Base-by-base conservation (phyloP, 805 yeast species). In the Nakazawaea peltata region DNA sequence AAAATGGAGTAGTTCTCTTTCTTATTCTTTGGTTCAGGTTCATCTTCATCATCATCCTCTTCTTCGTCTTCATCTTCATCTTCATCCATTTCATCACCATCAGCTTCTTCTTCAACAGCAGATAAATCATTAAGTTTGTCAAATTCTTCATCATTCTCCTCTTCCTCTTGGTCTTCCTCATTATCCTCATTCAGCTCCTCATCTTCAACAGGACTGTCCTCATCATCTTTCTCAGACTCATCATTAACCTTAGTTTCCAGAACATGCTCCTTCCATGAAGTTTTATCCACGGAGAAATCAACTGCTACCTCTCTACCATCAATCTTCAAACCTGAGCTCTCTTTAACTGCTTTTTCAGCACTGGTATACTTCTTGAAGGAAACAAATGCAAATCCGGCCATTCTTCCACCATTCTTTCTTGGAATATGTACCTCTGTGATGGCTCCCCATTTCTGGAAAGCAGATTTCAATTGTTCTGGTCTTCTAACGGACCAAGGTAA, bases 301-400 rank as follows among this genome's bases (percentile, higher is more conserved):
- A 92, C 97, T 16, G 94, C 92, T 32, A 92, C 97, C 44, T 75
- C 80, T 58, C 98, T 76, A 3, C 87, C 97, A 48, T 77, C 86
- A 36, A 92, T 83, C 56, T 84, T 77, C 52, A 88, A 59, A 6
- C 82, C 95, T 34, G 66, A 70, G 16, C 77, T 65, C 23, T 71
- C 86, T 47, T 83, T 83, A 24, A 88, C 76, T 1, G 96, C 97
- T 38, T 63, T 67, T 46, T 74, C 79, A 33, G 98, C 97, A 43
- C 80, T 75, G 19, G 73, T 60, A 42, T 76, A 67, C 49, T 81
- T 84, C 50, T 76, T 76, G 95, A 92, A 82, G 1, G 92, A 81
- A 8, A 92, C 87, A 56, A 92, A 92, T 0, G 87, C 98, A 69
- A 90, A 92, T 9, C 98, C 98, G 41, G 81, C 65, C 92, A 92